These are phyloP conservation scores for Arthrobotrys megalospora DNA, from an alignment of 2,329 filamentous ascomycete genomes.

Conservation along the genomic window DNA sequence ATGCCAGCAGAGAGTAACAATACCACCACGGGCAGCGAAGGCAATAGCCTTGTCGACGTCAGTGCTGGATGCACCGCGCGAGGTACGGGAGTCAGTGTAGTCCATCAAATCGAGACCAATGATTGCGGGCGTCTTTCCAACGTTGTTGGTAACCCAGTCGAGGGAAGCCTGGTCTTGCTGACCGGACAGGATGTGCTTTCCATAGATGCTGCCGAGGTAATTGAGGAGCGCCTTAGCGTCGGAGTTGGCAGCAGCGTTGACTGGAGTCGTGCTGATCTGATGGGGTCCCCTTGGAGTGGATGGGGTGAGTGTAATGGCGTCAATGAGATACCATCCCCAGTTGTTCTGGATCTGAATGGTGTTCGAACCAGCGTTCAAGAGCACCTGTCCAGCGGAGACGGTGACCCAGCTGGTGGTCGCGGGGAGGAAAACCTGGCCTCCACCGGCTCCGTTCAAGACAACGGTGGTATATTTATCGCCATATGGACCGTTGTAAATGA, in stretches of 20 bases:
- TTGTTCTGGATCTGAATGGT: conserved; percentile 70
- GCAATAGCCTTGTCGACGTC: conserved; percentile 70
- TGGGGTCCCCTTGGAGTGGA: conserved; percentile 67
- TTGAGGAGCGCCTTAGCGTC: conserved; percentile 67
- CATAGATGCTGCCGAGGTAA: conserved; percentile 69
- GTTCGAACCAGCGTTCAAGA: conserved; percentile 69
- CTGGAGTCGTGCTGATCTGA: conserved; percentile 67
- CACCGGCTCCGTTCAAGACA: conserved; percentile 69
- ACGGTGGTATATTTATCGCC: conserved; percentile 70
- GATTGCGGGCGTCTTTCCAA: conserved; percentile 71
- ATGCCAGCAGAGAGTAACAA: conserved; percentile 71
- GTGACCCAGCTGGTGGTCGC: conserved; percentile 67
- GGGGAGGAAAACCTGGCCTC: conserved; percentile 68
- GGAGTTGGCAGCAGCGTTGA: conserved; percentile 64
- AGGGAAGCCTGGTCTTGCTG: conserved; percentile 70
- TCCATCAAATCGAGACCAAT: conserved; percentile 71
- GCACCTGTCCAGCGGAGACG: conserved; percentile 69
- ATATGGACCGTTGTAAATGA: conserved; percentile 70
- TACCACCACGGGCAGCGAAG: conserved; percentile 69
- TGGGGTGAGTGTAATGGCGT: conserved; percentile 68
- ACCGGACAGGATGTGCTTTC: conserved; percentile 70
- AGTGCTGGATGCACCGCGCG: conserved; percentile 68
- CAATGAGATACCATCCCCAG: conserved; percentile 71
- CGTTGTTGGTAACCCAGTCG: conserved; percentile 69
- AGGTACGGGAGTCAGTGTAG: conserved; percentile 70